These are phyloP conservation scores for Pythium insidiosum DNA, from an alignment of 352 stramenopile species.

Conservation along the genomic window DNA sequence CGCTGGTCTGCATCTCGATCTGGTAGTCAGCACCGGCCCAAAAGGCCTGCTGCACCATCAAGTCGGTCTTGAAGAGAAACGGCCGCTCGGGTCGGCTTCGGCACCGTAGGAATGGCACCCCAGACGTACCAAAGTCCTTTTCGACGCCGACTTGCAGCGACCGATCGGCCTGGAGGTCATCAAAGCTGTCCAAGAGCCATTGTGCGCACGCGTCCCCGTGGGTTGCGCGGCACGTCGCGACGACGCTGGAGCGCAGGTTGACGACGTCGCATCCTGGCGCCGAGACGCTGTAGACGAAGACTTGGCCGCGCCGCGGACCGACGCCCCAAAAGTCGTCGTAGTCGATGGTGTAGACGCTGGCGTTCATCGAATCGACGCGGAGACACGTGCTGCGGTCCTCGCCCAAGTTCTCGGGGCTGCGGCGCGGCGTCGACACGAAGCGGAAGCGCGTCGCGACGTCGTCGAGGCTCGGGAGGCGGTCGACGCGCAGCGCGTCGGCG, in stretches of 20 bases:
- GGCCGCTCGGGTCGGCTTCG: not conserved
- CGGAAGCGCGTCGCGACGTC: slow-evolving; percentile 16
- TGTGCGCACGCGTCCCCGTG: slow-evolving; percentile 8
- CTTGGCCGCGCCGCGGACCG: slow-evolving; percentile 13
- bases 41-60: slow-evolving; percentile 10
- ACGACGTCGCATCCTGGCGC: slow-evolving; percentile 13
- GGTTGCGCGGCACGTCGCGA: not conserved
- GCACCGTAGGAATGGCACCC: slow-evolving; percentile 13
- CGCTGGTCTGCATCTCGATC: slow-evolving; percentile 13
- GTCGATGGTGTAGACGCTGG: slow-evolving; percentile 12
- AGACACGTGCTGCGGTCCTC: slow-evolving; percentile 24
- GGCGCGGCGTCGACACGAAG: slow-evolving; percentile 16
- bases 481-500: slow-evolving; percentile 21
- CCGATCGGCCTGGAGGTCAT: slow-evolving; percentile 1
- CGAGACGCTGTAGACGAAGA: slow-evolving; percentile 27
- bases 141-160: slow-evolving; percentile 1
- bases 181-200: slow-evolving; percentile 19
- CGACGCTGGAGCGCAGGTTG: slow-evolving; percentile 11
- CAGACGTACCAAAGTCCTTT: slow-evolving; percentile 6
- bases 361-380: slow-evolving; percentile 23
- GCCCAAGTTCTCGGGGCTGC: slow-evolving; percentile 11
- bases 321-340: slow-evolving; percentile 29
- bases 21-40: slow-evolving; percentile 15
- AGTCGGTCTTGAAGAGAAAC: slow-evolving; percentile 16
- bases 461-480: slow-evolving; percentile 21